Conservation (phyloP, 345 rosid genomes). For the Zanthoxylum bungeanum region DNA sequence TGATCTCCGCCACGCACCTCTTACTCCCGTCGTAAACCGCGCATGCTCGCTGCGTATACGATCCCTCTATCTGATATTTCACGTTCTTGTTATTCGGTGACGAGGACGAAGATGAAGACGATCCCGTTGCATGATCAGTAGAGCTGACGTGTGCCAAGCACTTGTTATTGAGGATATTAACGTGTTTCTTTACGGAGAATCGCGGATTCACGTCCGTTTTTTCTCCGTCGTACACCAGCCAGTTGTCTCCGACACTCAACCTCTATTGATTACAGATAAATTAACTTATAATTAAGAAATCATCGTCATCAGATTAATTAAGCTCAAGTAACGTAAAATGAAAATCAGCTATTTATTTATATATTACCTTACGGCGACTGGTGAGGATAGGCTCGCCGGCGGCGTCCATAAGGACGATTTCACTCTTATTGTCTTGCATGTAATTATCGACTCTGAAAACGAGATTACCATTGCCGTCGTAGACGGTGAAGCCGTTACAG, state of each 20-base stretch:
- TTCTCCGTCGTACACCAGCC: constrained; percentile 88
- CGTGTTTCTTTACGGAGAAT: constrained; percentile 52
- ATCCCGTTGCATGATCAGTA: background rate
- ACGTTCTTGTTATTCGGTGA: constrained; percentile 8
- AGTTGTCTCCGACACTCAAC: constrained; percentile 66
- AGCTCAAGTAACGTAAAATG: background rate
- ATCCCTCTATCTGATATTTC: constrained; percentile 74
- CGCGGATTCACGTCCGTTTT: constrained; percentile 42
- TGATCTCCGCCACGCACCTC: constrained; percentile 60
- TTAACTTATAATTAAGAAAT: background rate
- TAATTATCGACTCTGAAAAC: constrained; percentile 87
- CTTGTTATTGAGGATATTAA: constrained; percentile 41
- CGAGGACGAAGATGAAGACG: constrained; percentile 2
- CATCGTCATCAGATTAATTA: background rate
- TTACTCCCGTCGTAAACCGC: constrained; percentile 55
- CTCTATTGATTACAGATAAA: constrained; percentile 35
- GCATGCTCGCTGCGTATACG: constrained; percentile 64
- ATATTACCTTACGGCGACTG: constrained; percentile 84
- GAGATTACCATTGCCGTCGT: constrained; percentile 65
- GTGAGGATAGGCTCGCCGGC: constrained; percentile 86
- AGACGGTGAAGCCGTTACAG: constrained; percentile 95
- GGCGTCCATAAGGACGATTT: constrained; percentile 90
- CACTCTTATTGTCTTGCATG: constrained; percentile 46
- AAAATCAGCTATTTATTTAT: background rate
- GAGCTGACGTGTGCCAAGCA: constrained; percentile 54